Base-by-base conservation (phyloP, 768 basidiomycete species). In the Lactifluus pinguis region DNA sequence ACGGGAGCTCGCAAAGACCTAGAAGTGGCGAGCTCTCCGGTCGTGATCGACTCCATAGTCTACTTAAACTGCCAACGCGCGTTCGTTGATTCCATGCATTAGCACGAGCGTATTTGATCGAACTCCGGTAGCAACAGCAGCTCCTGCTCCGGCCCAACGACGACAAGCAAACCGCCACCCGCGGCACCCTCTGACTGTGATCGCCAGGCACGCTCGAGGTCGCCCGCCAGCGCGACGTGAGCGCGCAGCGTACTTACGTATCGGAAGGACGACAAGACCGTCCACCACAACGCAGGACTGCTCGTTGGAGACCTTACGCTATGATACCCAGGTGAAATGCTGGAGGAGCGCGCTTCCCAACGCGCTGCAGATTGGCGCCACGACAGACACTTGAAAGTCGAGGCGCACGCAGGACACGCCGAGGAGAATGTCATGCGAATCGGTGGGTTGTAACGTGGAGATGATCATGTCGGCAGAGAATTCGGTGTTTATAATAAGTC, bases 311-410 rank as follows among this genome's bases (percentile, higher is more conserved):
- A n/a, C n/a, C n/a, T n/a, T n/a, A n/a, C n/a, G n/a, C n/a, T n/a
- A n/a, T n/a, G n/a, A n/a, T n/a, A n/a, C n/a, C n/a, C n/a, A n/a
- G n/a, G n/a, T n/a, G n/a, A n/a, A n/a, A n/a, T n/a, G n/a, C n/a
- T n/a, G 17, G 4, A 30, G 21, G 42, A 56, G 49, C 1, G 21
- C 45, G 42, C 41, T 6, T 4, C 38, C 39, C 3, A 62, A 39
- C 17, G 30, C 15, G 9, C 15, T 32, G 32, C 56, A 62, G 13
- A 62, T 48, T 34, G 49, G 61, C 17, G 47, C 38, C 42, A 52
- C 45, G 6, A 39, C 51, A 13, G 61, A 49, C 6, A 58, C 39
- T 6, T 58, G 61, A 17, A 62, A 62, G 56, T 62, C 61, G 32
- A 62, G 14, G 10, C 41, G 52, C 14, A 30, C 1, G 8, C 56